Conservation (phyloP, 345 rosid species). For the Eucalyptus viminalis region DNA sequence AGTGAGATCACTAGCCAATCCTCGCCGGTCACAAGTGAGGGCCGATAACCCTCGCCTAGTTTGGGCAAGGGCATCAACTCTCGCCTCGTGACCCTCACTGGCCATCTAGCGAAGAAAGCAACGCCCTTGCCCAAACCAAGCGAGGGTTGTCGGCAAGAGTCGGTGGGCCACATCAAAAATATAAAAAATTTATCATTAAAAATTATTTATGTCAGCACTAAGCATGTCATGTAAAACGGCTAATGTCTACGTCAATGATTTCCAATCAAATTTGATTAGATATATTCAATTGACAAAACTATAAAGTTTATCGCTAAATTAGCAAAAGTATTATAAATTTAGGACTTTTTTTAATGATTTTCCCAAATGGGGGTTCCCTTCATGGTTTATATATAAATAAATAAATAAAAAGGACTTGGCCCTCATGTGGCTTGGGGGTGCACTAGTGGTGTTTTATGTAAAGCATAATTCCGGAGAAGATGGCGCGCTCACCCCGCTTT, state of each 20-base stretch:
- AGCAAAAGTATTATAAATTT: too few species aligned
- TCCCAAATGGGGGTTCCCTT: neutral
- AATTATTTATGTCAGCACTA: rapidly evolving
- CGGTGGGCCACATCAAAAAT: rapidly evolving
- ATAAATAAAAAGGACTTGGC: neutral
- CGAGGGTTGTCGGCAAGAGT: rapidly evolving
- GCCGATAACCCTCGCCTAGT: too few species aligned
- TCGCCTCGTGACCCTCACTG: too few species aligned
- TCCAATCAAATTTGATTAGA: too few species aligned
- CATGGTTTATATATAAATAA: neutral
- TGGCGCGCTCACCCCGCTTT: neutral
- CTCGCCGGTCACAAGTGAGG: too few species aligned
- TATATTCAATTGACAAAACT: rapidly evolving
- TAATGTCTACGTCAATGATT: rapidly evolving
- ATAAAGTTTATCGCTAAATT: rapidly evolving
- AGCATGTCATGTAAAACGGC: rapidly evolving
- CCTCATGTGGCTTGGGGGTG: neutral
- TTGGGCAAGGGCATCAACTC: too few species aligned
- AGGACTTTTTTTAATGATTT: too few species aligned
- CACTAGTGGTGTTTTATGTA: neutral
- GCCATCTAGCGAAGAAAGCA: too few species aligned
- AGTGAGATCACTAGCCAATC: rapidly evolving
- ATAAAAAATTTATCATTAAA: too few species aligned
- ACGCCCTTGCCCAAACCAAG: rapidly evolving
- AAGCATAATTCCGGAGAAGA: neutral